A percentile compares a stretch with the other conserved stretches of the same genome.
Conservation (phyloP, 2,329 filamentous ascomycete genomes). For the Helotiales sp. region DNA sequence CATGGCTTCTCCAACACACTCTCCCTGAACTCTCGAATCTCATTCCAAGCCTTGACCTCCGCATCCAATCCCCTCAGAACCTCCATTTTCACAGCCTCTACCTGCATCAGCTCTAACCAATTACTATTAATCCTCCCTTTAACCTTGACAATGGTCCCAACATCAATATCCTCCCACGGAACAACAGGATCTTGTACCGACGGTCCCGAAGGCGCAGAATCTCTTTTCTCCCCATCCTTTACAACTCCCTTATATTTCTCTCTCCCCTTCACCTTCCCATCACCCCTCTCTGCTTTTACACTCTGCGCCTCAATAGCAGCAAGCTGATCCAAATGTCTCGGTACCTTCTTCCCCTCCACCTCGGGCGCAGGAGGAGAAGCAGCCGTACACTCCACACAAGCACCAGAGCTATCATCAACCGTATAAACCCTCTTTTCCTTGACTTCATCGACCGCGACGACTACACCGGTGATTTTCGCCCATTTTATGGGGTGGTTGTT, state of each 20-base stretch:
- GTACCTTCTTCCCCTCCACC: not conserved
- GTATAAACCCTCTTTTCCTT: conserved; percentile 50
- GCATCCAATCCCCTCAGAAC: conserved; percentile 51
- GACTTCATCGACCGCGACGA: conserved; percentile 62
- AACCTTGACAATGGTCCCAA: conserved; percentile 57
- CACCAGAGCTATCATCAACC: conserved; percentile 66
- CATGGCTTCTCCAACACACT: conserved; percentile 54
- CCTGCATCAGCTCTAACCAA: conserved; percentile 51
- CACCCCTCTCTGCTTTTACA: not conserved
- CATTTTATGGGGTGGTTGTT: conserved; percentile 76
- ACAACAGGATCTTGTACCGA: conserved; percentile 42
- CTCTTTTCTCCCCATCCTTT: conserved; percentile 43
- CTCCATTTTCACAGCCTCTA: conserved; percentile 53
- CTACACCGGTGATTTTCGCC: conserved; percentile 68
- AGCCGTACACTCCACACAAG: conserved; percentile 49
- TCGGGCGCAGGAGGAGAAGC: conserved; percentile 13
- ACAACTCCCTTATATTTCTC: conserved; percentile 35
- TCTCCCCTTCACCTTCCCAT: not conserved
- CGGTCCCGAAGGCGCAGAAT: conserved; percentile 60
- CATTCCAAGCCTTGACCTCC: conserved; percentile 61
- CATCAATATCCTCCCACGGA: conserved; percentile 40
- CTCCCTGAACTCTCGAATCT: conserved; percentile 48
- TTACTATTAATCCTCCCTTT: conserved; percentile 49
- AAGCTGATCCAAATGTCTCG: conserved; percentile 13
- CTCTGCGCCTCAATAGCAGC: not conserved